Evolutionary conservation across 1,139 yeast genomes (phyloP).

Genomic region (Torulaspora pretoriensis): DNA sequence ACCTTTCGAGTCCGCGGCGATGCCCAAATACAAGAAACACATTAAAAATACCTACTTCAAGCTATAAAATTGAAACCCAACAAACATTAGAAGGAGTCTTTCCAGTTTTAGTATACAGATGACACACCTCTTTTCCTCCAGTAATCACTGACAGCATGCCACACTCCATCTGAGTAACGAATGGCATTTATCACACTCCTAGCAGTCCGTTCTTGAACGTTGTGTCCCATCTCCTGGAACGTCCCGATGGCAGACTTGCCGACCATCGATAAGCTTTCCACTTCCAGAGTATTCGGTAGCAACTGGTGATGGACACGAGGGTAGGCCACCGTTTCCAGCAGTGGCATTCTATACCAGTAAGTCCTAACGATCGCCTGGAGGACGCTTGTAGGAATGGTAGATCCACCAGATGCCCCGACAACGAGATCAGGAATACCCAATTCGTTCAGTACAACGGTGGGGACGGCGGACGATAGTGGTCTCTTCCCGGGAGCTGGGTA

Average conservation of each 20-base stretch:
- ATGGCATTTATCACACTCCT: conserved; percentile 51
- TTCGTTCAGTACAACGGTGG: conserved; percentile 60
- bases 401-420: conserved; percentile 94
- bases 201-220: conserved; percentile 36
- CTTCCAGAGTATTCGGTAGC: conserved; percentile 61
- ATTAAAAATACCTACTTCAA: no score
- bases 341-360: conserved; percentile 51
- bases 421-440: conserved; percentile 54
- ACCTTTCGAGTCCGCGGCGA: conserved; percentile 4
- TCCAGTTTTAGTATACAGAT: conserved; percentile 17
- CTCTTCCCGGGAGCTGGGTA: conserved; percentile 70
- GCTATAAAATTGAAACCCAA: no score
- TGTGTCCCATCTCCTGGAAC: conserved; percentile 43
- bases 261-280: conserved; percentile 49
- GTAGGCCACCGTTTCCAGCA: conserved; percentile 66
- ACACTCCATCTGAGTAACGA: conserved; percentile 38
- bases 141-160: conserved; percentile 53
- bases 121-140: conserved; percentile 52
- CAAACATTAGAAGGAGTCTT: neutral
- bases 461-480: conserved; percentile 81
- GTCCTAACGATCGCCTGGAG: conserved; percentile 72
- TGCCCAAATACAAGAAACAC: conserved; percentile 3
- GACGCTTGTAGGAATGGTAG: conserved; percentile 79
- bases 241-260: conserved; percentile 36
- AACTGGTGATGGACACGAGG: conserved; percentile 91